Base-by-base conservation (phyloP, 352 stramenopile species). In the Phytophthora aleatoria region DNA sequence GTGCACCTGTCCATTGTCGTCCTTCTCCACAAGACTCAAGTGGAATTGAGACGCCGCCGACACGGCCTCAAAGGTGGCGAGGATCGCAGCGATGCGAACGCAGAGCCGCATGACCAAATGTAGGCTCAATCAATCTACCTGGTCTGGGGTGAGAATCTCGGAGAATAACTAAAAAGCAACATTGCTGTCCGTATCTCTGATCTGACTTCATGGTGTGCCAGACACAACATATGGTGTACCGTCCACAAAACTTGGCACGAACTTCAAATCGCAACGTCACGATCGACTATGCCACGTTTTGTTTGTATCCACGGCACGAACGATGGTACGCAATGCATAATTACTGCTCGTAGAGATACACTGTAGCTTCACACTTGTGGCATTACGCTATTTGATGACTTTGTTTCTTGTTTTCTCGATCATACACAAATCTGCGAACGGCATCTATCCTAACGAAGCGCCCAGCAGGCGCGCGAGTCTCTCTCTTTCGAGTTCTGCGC, bases 31-130 rank as follows among this genome's bases (percentile, higher is more conserved):
- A 49, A 91, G 54, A 42, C 76, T 91, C 48, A 92, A 69, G 57
- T 92, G 83, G 66, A 89, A 92, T 64, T 92, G 83, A 39, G 69
- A 62, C 39, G 78, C 66, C 2, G 73, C 74, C 5, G 57, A 55
- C 5, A 27, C 43, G 16, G 16, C 30, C 16, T 28, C 24, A 10
- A 63, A 57, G 28, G 43, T 35, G 15, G 36, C 30, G 16, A 52
- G 13, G 12, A 66, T 26, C 3, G 44, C 36, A 41, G 38, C 43
- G 30, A 57, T n/a, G 16, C 35, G 27, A 42, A 24, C 24, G 16
- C 41, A 6, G 10, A 63, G 28, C 20, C 38, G 54, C 60, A 68
- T 68, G 20, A 13, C 3, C 4, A 16, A 31, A 6, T 53, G 20
- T 16, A 15, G 10, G 27, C 43, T 57, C 7, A 39, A 2, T 47